These are phyloP conservation scores for Mortierella sp. DNA, from an alignment of 371 early-diverging fungal species.

Conservation along the genomic window DNA sequence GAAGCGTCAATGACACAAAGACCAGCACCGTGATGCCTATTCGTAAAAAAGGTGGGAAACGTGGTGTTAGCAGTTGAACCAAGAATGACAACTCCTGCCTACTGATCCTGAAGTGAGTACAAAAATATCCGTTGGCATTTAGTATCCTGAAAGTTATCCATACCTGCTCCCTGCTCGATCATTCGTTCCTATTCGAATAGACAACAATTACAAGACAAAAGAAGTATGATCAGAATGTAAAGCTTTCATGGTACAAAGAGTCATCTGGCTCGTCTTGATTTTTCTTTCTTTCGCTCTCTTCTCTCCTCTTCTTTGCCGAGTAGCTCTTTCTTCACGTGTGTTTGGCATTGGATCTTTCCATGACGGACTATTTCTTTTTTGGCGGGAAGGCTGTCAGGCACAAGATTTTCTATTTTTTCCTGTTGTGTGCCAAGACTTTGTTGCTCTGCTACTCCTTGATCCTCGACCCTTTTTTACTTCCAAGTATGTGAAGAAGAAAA, in stretches of 20 bases:
- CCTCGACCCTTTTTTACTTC: no score
- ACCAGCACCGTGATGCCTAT: constrained; percentile 46
- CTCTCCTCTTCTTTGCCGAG: neutral
- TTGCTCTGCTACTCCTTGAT: neutral
- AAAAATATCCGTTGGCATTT: neutral
- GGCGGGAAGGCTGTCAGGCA: constrained; percentile 13
- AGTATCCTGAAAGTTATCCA: neutral
- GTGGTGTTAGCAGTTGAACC: neutral
- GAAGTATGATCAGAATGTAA: constrained; percentile 2
- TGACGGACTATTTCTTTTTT: neutral
- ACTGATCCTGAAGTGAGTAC: neutral
- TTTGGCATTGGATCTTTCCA: neutral
- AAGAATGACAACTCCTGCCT: neutral
- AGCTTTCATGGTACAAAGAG: neutral
- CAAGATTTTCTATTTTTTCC: neutral
- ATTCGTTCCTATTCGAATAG: constrained; percentile 37
- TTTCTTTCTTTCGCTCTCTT: neutral
- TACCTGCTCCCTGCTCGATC: constrained; percentile 59
- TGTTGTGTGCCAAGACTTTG: neutral
- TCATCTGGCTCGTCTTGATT: neutral
- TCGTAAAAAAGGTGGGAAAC: neutral
- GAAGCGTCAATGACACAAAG: constrained; percentile 45
- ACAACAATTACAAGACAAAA: neutral
- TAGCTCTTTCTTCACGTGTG: constrained; percentile 20
- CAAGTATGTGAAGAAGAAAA: no score